Evolutionary conservation across 2,329 filamentous ascomycete species (phyloP).

Genomic region (Venturia nashicola): DNA sequence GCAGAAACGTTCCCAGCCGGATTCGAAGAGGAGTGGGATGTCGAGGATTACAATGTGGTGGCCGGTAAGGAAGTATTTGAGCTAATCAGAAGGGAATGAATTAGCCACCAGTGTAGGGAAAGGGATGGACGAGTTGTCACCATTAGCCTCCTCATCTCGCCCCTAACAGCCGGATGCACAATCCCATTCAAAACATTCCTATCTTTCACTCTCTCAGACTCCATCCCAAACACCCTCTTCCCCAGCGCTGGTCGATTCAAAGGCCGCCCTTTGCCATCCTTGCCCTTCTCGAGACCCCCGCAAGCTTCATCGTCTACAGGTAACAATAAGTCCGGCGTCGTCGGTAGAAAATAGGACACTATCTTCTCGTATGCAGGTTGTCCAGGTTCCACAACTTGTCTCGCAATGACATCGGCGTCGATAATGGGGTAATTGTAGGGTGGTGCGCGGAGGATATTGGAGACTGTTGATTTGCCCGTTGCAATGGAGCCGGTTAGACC

Average conservation of each 20-base stretch:
- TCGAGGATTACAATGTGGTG: conserved; percentile 86
- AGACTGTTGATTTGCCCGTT: conserved; percentile 95
- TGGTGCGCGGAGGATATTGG: conserved; percentile 61
- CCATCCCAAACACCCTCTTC: conserved; percentile 71
- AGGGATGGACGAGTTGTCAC: conserved; percentile 49
- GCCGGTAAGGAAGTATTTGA: conserved; percentile 31
- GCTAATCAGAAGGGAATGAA: not conserved
- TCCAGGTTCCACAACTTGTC: conserved; percentile 87
- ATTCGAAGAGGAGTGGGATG: conserved; percentile 85
- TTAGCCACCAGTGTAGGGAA: not conserved
- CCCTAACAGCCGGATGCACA: conserved; percentile 80
- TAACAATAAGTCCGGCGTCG: conserved; percentile 75
- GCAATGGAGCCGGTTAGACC: conserved; percentile 95
- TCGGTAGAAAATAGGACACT: conserved; percentile 65
- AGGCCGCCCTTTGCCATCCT: conserved; percentile 52
- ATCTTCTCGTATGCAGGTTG: conserved; percentile 75
- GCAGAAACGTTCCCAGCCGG: conserved; percentile 71
- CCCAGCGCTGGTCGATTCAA: conserved; percentile 82
- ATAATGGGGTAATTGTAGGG: conserved; percentile 84
- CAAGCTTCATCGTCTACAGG: conserved; percentile 33
- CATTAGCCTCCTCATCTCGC: conserved; percentile 67
- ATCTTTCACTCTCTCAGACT: conserved; percentile 56
- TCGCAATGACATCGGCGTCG: conserved; percentile 86
- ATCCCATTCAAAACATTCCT: conserved; percentile 73
- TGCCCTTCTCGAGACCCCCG: conserved; percentile 40